Conservation (phyloP, 257 asterid species). For the Ajuga chamaepitys region DNA sequence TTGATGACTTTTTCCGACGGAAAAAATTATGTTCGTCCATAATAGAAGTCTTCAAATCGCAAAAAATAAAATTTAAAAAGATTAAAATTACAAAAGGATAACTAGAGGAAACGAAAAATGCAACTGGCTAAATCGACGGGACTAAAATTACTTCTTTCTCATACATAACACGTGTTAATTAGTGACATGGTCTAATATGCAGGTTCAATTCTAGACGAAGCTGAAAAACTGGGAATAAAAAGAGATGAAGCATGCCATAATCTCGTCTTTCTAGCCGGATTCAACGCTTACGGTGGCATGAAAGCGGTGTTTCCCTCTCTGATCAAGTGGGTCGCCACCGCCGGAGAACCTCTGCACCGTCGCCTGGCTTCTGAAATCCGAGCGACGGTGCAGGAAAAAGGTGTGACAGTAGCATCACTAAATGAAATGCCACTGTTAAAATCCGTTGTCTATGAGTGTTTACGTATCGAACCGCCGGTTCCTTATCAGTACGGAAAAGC, state of each 20-base stretch:
- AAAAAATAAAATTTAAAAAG: too few relatives aligned
- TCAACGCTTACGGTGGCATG: slow-evolving; percentile 92
- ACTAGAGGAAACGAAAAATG: too few relatives aligned
- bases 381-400: slow-evolving; percentile 34
- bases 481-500: slow-evolving; percentile 73
- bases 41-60: too few relatives aligned
- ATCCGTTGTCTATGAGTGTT: slow-evolving; percentile 59
- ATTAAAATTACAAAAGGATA: too few relatives aligned
- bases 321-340: slow-evolving; percentile 55
- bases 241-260: slow-evolving; percentile 82
- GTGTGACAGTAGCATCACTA: slow-evolving; percentile 29
- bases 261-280: slow-evolving; percentile 68
- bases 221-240: slow-evolving; percentile 40
- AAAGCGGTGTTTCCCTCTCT: slow-evolving; percentile 46
- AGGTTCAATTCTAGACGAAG: slow-evolving; percentile 33
- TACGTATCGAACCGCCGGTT: slow-evolving; percentile 64
- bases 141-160: too few relatives aligned
- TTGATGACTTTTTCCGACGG: too few relatives aligned
- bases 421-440: slow-evolving; percentile 47
- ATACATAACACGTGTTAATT: too few relatives aligned
- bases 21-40: too few relatives aligned
- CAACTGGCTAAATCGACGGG: too few relatives aligned
- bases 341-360: slow-evolving; percentile 50
- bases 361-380: slow-evolving; percentile 55
- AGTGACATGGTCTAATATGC: too few relatives aligned